Evolutionary conservation across 345 rosid species (phyloP).

Genomic region (Melaleuca alternifolia): DNA sequence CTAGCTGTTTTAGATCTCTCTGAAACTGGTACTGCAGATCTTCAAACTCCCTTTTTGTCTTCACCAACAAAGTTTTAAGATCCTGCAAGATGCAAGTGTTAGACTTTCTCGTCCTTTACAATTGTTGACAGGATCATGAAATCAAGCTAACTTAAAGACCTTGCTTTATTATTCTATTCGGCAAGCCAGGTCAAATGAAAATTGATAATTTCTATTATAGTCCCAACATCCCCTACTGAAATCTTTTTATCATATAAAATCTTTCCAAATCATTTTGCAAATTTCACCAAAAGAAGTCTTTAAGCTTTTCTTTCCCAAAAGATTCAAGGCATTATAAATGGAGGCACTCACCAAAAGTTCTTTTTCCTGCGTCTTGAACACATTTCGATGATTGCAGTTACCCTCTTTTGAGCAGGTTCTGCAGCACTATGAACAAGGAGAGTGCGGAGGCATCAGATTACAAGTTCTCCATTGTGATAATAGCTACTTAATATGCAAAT

Average conservation of each 20-base stretch:
- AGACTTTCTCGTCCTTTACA: not conserved
- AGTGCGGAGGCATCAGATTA: not conserved
- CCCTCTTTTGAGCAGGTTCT: conserved; percentile 29
- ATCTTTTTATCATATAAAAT: not conserved
- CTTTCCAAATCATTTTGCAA: not conserved
- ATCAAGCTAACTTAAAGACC: not conserved
- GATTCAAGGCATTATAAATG: not conserved
- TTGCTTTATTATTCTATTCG: not conserved
- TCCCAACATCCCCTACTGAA: not conserved
- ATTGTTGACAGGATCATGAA: not conserved
- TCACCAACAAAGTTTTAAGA: conserved; percentile 47
- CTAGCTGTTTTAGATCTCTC: conserved; percentile 53
- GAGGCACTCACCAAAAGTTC: conserved; percentile 54
- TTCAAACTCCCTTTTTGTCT: conserved; percentile 57
- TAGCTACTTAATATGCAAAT: not conserved
- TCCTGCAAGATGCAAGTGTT: conserved; percentile 27
- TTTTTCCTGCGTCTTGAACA: conserved; percentile 56
- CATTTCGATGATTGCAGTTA: conserved; percentile 28
- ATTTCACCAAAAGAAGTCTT: not conserved
- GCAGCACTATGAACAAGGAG: conserved; percentile 30
- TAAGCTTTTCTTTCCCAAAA: not conserved
- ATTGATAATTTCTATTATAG: not conserved
- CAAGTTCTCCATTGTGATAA: not conserved
- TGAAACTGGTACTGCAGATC: conserved; percentile 50
- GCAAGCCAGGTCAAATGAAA: not conserved